Conservation (phyloP, 306 rosid genomes). For the Leucaena leucocephala region DNA sequence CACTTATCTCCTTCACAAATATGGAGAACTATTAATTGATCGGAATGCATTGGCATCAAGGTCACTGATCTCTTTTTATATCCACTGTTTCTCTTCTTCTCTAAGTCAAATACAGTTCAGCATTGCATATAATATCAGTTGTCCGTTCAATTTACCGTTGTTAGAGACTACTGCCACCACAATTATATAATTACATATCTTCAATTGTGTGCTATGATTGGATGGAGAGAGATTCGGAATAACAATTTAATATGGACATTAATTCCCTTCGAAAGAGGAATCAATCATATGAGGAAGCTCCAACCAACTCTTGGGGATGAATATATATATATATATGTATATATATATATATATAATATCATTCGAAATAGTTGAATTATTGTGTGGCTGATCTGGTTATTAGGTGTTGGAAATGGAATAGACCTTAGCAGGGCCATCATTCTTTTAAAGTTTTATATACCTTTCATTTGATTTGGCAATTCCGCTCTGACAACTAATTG, state of each 20-base stretch:
- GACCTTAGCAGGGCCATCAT: not conserved
- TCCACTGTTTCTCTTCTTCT: not conserved
- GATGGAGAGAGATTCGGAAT: not conserved
- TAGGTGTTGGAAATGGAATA: no score
- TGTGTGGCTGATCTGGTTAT: not conserved
- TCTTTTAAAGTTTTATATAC: not conserved
- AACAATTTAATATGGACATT: not conserved
- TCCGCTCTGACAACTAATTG: not conserved
- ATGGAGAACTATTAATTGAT: conserved; percentile 8
- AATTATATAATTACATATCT: not conserved
- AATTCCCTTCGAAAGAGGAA: no score
- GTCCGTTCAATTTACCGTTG: not conserved
- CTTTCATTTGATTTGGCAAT: not conserved
- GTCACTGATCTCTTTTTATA: conserved; percentile 26
- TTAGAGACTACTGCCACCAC: not conserved
- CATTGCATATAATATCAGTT: conserved; percentile 21
- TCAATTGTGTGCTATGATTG: conserved; percentile 21
- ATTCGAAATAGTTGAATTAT: not conserved
- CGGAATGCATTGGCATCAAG: conserved; percentile 4
- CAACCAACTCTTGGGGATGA: not conserved
- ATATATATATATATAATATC: no score
- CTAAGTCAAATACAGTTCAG: not conserved
- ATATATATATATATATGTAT: no score
- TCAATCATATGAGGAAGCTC: not conserved
- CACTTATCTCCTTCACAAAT: not conserved